These are phyloP conservation scores for Cymodocea nodosa DNA, from an alignment of 116 monocot genomes.

Conservation along the genomic window DNA sequence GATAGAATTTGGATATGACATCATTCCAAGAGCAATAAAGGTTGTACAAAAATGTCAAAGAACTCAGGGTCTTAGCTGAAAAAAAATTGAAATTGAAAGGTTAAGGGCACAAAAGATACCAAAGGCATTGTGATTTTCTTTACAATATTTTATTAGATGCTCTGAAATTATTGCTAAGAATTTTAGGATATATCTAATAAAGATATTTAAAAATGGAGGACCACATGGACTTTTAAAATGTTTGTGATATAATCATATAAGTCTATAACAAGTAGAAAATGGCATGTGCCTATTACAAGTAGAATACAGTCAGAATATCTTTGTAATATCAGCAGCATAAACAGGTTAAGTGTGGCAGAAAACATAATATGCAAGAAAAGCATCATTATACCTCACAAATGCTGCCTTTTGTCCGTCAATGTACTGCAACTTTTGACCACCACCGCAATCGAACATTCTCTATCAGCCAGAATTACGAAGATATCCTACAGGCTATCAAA, in stretches of 20 bases:
- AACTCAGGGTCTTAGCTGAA: no score
- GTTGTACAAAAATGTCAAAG: no score
- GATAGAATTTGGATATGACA: no score
- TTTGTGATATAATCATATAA: neutral
- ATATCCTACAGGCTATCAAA: conserved; percentile 5
- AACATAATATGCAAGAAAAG: neutral
- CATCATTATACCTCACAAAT: conserved; percentile 17
- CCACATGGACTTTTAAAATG: neutral
- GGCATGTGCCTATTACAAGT: neutral
- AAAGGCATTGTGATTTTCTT: no score
- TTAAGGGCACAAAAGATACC: no score
- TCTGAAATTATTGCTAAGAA: neutral
- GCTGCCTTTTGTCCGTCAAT: conserved; percentile 19
- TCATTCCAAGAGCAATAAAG: no score
- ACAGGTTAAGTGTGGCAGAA: neutral
- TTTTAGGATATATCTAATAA: neutral
- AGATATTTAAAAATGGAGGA: neutral
- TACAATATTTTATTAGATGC: neutral
- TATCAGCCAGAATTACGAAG: neutral
- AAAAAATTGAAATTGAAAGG: no score
- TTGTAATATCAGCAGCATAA: neutral
- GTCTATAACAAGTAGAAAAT: neutral
- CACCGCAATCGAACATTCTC: conserved; percentile 22
- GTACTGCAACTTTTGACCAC: conserved; percentile 19
- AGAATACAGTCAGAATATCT: neutral